Base-by-base conservation (phyloP, 2,329 filamentous ascomycete genomes). In the Biscogniauxia marginata region DNA sequence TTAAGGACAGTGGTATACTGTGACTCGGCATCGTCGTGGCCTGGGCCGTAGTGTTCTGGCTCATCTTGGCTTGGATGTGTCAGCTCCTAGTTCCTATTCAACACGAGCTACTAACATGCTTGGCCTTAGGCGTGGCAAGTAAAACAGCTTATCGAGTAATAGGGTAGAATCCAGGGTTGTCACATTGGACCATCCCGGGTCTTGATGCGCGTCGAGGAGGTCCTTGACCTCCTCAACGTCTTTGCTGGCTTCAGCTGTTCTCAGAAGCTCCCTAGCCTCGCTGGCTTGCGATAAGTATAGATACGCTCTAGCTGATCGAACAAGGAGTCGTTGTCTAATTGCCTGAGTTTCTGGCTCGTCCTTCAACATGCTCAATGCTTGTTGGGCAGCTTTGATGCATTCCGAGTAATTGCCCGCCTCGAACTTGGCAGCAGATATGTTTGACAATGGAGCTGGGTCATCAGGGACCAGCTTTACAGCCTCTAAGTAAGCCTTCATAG, bases 381-480 rank as follows among this genome's bases (percentile, higher is more conserved):
- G 58, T 19, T 20, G 21, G 0, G 51, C 30, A 44, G 34, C 53
- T 7, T 57, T 30, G 22, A 62, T 22, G 5, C 60, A 57, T 49
- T 59, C 54, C 19, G 47, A 24, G 34, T 62, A 63, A 46, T 54
- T 53, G 5, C 62, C 60, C 30, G 53, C 50, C 54, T 64, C 61
- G 25, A 60, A 59, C n/a, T 48, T 46, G 34, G 49, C 56, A 23
- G 53, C 57, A 4, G 61, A 62, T n/a, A 62, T 22, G 39, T 63
- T 60, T 4, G 59, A 61, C 19, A 63, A 46, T 8, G 58, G 56
- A 20, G 49, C 52, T 8, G 51, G 56, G 34, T 63, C 61, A n/a
- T 24, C 52, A 20, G 57, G 55, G 22, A 34, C 56, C 8, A 62
- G 25, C 18, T n/a, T 22, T 6, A 49, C 56, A 43, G 57, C 60